Percentiles rank a stretch among this genome's conserved stretches.
Conservation (phyloP, 2,329 filamentous ascomycete species). For the Penicillium capsulatum region DNA sequence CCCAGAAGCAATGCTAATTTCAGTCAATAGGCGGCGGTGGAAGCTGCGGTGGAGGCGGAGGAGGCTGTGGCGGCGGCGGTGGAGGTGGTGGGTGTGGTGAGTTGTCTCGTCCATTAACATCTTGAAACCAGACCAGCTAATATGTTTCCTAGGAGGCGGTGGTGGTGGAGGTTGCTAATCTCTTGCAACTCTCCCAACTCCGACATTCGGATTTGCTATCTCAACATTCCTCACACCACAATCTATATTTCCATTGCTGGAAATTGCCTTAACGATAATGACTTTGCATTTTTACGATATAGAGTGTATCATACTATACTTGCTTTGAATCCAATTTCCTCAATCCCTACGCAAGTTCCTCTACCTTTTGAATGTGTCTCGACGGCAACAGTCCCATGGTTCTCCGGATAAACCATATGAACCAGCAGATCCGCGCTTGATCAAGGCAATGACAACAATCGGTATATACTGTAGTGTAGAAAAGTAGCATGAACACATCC, state of each 20-base stretch:
- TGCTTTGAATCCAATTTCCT: neutral
- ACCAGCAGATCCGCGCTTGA: too few relatives aligned
- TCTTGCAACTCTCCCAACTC: too few relatives aligned
- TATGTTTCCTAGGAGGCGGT: neutral
- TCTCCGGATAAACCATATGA: too few relatives aligned
- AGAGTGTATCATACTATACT: neutral
- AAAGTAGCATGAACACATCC: neutral
- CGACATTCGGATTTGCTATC: too few relatives aligned
- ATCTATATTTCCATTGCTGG: too few relatives aligned
- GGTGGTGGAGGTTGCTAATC: neutral
- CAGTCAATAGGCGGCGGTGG: conserved; percentile 19
- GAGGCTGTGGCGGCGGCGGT: conserved; percentile 14
- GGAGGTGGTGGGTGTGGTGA: conserved; percentile 13
- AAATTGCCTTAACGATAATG: too few relatives aligned
- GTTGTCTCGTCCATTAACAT: neutral
- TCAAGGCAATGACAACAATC: too few relatives aligned
- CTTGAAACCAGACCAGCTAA: neutral
- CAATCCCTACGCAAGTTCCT: too few relatives aligned
- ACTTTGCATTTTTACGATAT: neutral
- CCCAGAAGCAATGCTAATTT: conserved; percentile 1
- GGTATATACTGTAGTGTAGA: neutral
- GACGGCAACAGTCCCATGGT: too few relatives aligned
- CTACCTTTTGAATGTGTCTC: too few relatives aligned
- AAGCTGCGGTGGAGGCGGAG: conserved; percentile 22
- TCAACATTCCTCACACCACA: too few relatives aligned